Evolutionary conservation across 2,329 filamentous ascomycete genomes (phyloP).

Genomic region (Alternaria arbusti): DNA sequence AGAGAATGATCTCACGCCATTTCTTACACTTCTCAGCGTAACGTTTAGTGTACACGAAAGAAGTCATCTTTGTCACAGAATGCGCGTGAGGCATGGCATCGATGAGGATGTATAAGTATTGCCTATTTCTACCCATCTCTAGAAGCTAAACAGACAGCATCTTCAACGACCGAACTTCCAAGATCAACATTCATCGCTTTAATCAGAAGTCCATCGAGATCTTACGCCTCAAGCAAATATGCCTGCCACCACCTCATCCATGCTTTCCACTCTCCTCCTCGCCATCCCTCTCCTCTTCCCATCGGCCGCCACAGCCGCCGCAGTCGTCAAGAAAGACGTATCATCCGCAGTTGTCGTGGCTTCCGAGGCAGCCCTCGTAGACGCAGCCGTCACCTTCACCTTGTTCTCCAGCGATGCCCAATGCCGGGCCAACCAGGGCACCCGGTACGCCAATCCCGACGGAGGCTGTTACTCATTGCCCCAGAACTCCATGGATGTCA

Average conservation of each 20-base stretch:
- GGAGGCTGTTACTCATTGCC: neutral
- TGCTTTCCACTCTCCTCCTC: neutral
- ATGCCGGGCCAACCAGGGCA: neutral
- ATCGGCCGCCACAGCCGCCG: neutral
- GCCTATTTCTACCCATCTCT: neutral
- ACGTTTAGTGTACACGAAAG: no score
- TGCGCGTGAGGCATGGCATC: no score
- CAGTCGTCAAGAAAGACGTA: neutral
- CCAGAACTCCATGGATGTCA: neutral
- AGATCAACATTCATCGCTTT: neutral
- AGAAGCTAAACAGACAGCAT: neutral
- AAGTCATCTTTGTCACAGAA: no score
- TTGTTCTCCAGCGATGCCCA: neutral
- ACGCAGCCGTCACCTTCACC: neutral
- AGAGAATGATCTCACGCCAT: no score
- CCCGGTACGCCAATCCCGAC: neutral
- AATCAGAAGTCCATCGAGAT: neutral
- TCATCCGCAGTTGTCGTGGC: neutral
- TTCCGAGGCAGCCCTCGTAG: neutral
- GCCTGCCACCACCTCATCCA: neutral
- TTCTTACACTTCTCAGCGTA: no score
- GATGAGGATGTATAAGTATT: neutral
- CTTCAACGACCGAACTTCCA: neutral
- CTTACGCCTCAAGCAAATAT: neutral
- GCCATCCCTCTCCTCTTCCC: neutral